These are phyloP conservation scores for Mortierella sp. DNA, from an alignment of 371 early-diverging fungal genomes.

Conservation along the genomic window DNA sequence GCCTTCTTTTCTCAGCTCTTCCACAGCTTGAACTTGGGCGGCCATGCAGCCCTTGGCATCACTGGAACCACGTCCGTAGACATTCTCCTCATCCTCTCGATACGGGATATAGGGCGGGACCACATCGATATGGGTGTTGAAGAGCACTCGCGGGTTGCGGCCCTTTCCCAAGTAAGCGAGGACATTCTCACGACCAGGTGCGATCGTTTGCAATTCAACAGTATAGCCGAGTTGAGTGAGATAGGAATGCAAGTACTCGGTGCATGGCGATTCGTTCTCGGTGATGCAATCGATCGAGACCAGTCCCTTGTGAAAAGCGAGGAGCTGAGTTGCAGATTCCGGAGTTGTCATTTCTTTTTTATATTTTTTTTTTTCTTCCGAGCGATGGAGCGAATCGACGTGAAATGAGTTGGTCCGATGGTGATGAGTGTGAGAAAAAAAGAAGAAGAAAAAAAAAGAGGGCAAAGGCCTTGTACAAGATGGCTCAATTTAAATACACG, in stretches of 20 bases:
- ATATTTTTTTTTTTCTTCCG: neutral
- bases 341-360: conserved; percentile 41
- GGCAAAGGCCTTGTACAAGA: neutral
- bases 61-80: conserved; percentile 58
- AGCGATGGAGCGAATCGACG: neutral
- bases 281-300: conserved; percentile 54
- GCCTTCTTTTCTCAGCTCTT: conserved; percentile 55
- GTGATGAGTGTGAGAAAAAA: neutral
- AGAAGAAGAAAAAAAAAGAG: conserved; percentile 5
- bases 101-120: conserved; percentile 58
- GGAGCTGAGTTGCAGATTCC: conserved; percentile 38
- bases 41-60: conserved; percentile 62
- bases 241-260: conserved; percentile 36
- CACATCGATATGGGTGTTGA: conserved; percentile 60
- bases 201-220: conserved; percentile 49
- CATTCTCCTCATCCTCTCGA: conserved; percentile 56
- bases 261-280: conserved; percentile 49
- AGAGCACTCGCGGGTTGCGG: conserved; percentile 47
- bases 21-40: conserved; percentile 56
- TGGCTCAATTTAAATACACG: neutral
- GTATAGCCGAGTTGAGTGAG: conserved; percentile 53
- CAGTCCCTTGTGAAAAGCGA: conserved; percentile 51
- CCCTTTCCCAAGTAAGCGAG: conserved; percentile 50
- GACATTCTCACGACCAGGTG: conserved; percentile 55
- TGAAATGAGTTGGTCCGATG: neutral